Conservation (phyloP, 163 green algal species). For the Trebouxiophyceae sp. region DNA sequence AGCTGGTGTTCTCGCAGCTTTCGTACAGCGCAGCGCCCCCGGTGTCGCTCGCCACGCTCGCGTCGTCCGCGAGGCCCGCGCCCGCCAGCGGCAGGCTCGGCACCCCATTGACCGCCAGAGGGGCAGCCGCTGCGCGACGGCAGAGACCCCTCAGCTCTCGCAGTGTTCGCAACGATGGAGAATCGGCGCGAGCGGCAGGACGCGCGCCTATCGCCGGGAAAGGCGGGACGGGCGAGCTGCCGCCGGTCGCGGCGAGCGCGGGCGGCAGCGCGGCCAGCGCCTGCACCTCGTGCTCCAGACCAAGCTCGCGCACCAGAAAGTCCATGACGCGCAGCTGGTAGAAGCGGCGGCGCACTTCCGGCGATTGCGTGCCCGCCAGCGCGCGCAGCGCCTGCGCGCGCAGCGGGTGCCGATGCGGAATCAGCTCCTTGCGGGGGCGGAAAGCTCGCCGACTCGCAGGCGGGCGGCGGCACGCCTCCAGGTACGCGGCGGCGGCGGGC, state of each 20-base stretch:
- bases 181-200: no score
- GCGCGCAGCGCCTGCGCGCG: slow-evolving; percentile 15
- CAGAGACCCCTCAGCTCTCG: no score
- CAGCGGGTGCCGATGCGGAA: not conserved
- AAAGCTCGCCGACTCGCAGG: not conserved
- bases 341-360: slow-evolving; percentile 28
- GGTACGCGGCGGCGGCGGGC: not conserved
- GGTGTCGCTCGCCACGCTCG: no score
- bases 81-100: no score
- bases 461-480: not conserved
- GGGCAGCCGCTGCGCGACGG: no score
- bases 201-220: no score
- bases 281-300: slow-evolving; percentile 34
- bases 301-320: slow-evolving; percentile 38
- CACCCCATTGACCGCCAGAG: no score
- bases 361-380: slow-evolving; percentile 11
- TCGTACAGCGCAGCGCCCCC: no score
- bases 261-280: slow-evolving; percentile 2
- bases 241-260: not conserved
- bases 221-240: no score
- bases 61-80: no score
- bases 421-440: not conserved
- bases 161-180: no score
- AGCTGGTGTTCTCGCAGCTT: no score
- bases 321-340: slow-evolving; percentile 37